Conservation (phyloP, 108 stramenopile genomes). For the Epipyxis sp. region DNA sequence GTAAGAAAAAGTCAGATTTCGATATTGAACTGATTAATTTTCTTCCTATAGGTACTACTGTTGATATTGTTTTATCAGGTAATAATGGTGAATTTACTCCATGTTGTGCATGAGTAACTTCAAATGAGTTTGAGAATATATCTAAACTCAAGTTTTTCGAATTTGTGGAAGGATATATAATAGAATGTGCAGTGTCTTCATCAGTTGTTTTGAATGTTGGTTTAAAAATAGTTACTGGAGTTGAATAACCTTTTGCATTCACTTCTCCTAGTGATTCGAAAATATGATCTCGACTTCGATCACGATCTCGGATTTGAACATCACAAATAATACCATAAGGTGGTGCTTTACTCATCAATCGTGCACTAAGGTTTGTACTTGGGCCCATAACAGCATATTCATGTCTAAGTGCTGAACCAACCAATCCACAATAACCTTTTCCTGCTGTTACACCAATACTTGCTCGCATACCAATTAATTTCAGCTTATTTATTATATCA, state of each 20-base stretch:
- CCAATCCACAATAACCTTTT: slow-evolving; percentile 44
- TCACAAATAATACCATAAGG: slow-evolving; percentile 48
- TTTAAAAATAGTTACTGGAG: slow-evolving; percentile 42
- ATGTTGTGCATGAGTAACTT: too few relatives aligned
- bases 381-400: slow-evolving; percentile 51
- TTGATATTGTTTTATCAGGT: too few relatives aligned
- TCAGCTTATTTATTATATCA: slow-evolving; percentile 34
- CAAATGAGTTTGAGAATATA: too few relatives aligned
- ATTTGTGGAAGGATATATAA: too few relatives aligned
- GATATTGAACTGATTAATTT: too few relatives aligned
- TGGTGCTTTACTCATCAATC: slow-evolving; percentile 45
- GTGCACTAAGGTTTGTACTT: slow-evolving; percentile 45
- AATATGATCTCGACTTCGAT: slow-evolving; percentile 30
- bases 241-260: slow-evolving; percentile 58
- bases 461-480: slow-evolving; percentile 25
- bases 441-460: slow-evolving; percentile 46
- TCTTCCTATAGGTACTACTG: too few relatives aligned
- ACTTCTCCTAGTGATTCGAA: slow-evolving; percentile 50
- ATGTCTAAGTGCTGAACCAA: slow-evolving; percentile 37
- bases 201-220: slow-evolving; percentile 1
- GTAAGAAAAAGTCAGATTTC: too few relatives aligned
- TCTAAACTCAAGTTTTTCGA: too few relatives aligned
- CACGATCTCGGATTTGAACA: slow-evolving; percentile 31
- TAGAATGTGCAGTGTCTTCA: too few relatives aligned
- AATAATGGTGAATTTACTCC: too few relatives aligned